Percentiles rank a stretch among this genome's conserved stretches.
phyloP scores from a whole-genome alignment of 2,329 filamentous ascomycete genomes.

The Aspergillus melleus region DNA sequence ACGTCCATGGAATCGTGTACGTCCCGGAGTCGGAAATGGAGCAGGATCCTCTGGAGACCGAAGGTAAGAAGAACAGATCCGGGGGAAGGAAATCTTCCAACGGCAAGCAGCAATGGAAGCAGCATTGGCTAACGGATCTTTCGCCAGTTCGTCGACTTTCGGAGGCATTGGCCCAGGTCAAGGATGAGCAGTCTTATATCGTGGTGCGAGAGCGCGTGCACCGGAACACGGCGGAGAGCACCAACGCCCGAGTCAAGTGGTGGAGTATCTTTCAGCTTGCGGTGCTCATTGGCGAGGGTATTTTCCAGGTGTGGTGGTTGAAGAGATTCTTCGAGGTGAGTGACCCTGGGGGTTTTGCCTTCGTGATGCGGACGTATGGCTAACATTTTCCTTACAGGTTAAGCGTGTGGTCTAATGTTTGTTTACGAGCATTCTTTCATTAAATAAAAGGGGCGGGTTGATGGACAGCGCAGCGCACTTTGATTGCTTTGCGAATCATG shows the following conservation, averaged over 20 bases:
- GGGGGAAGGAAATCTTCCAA: background rate
- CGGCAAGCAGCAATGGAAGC: background rate
- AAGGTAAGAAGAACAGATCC: conserved; percentile 60
- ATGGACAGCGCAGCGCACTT: background rate
- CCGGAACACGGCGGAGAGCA: conserved; percentile 98
- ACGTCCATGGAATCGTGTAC: conserved; percentile 98
- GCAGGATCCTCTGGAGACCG: conserved; percentile 83
- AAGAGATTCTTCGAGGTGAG: conserved; percentile 92
- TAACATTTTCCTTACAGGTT: conserved; percentile 33
- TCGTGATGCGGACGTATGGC: background rate
- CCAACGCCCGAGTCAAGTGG: conserved; percentile 97
- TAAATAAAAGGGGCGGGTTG: background rate
- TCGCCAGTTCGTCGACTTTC: conserved; percentile 73
- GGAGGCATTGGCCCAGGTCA: conserved; percentile 85
- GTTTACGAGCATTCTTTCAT: background rate
- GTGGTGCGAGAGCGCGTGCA: conserved; percentile 92
- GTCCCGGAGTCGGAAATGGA: conserved; percentile 83
- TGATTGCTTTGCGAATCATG: background rate
- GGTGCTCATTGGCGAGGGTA: conserved; percentile 83
- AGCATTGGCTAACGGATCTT: conserved; percentile 3
- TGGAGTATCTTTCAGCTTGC: conserved; percentile 97
- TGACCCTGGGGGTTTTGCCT: conserved; percentile 7
- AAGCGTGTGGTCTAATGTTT: conserved; percentile 49
- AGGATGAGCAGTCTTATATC: conserved; percentile 98
- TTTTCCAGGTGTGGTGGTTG: conserved; percentile 99